Conservation (phyloP, 169 alveolate species). For the Perkinsus olseni region DNA sequence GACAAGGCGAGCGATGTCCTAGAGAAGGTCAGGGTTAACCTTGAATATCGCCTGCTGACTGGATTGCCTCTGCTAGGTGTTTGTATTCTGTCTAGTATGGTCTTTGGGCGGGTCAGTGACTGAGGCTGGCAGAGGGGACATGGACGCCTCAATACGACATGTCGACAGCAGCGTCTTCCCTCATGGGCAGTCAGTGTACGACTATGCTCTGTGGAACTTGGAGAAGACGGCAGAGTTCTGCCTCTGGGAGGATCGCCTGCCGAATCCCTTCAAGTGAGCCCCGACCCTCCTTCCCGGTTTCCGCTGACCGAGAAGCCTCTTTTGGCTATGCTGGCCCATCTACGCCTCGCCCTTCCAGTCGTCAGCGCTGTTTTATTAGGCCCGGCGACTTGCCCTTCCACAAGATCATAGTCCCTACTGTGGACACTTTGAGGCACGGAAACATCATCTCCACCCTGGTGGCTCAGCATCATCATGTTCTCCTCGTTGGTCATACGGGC, state of each 20-base stretch:
- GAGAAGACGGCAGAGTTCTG: conserved; percentile 68
- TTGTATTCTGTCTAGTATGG: conserved; percentile 79
- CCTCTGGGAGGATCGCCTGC: conserved; percentile 41
- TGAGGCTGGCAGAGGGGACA: conserved; percentile 62
- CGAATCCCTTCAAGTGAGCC: conserved; percentile 38
- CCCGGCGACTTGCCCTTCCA: conserved; percentile 67
- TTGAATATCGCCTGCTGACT: conserved; percentile 22
- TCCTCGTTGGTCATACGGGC: conserved; percentile 84
- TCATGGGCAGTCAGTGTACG: conserved; percentile 74
- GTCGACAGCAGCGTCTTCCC: conserved; percentile 74
- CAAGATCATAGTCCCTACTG: conserved; percentile 80
- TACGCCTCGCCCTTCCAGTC: conserved; percentile 69
- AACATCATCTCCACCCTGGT: conserved; percentile 57
- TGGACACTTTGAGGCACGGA: conserved; percentile 77
- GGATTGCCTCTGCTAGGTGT: conserved; percentile 50
- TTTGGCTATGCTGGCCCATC: too few relatives aligned
- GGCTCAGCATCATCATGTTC: conserved; percentile 54
- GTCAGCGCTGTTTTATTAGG: conserved; percentile 53
- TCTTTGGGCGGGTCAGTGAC: conserved; percentile 82
- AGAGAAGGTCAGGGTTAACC: conserved; percentile 17
- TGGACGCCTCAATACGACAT: conserved; percentile 66
- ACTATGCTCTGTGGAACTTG: conserved; percentile 61
- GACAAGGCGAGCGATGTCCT: conserved; percentile 31
- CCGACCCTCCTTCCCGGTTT: not conserved
- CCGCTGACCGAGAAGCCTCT: too few relatives aligned